These are phyloP conservation scores for Austropuccinia psidii DNA, from an alignment of 1,284 basidiomycete genomes.

Conservation along the genomic window DNA sequence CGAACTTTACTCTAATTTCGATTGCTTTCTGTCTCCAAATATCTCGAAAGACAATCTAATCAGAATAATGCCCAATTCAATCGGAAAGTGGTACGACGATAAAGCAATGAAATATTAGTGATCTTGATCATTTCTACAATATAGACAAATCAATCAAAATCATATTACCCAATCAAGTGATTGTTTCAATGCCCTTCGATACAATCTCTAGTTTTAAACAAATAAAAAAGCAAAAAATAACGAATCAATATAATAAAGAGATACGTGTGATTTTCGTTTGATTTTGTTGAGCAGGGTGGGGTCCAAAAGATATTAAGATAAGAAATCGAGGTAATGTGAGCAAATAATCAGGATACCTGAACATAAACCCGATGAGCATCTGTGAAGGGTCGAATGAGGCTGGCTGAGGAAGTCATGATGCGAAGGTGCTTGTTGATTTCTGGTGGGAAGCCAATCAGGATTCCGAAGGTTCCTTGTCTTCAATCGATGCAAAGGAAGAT, in stretches of 20 bases:
- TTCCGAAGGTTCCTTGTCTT: too few relatives aligned
- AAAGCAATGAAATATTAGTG: neutral
- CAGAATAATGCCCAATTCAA: neutral
- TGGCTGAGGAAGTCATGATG: slow-evolving; percentile 11
- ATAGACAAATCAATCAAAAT: neutral
- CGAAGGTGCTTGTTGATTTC: too few relatives aligned
- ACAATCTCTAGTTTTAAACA: slow-evolving; percentile 41
- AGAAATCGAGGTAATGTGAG: neutral
- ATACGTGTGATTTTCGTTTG: too few relatives aligned
- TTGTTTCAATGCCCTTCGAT: slow-evolving; percentile 45
- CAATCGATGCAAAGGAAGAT: too few relatives aligned
- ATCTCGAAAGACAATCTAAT: slow-evolving; percentile 34
- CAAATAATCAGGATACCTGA: slow-evolving; percentile 38
- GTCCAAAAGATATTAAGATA: too few relatives aligned
- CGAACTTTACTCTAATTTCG: slow-evolving; percentile 45
- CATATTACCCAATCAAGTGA: slow-evolving; percentile 44
- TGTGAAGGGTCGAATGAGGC: slow-evolving; percentile 24
- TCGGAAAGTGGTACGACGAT: neutral
- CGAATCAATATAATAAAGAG: neutral
- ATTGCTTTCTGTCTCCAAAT: slow-evolving; percentile 40
- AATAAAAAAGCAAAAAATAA: neutral
- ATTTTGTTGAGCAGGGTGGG: too few relatives aligned
- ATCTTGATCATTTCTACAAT: neutral
- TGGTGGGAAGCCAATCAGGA: too few relatives aligned
- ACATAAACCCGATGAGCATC: slow-evolving; percentile 45